Base-by-base conservation (phyloP, 257 asterid species). In the Penstemon eatonii region DNA sequence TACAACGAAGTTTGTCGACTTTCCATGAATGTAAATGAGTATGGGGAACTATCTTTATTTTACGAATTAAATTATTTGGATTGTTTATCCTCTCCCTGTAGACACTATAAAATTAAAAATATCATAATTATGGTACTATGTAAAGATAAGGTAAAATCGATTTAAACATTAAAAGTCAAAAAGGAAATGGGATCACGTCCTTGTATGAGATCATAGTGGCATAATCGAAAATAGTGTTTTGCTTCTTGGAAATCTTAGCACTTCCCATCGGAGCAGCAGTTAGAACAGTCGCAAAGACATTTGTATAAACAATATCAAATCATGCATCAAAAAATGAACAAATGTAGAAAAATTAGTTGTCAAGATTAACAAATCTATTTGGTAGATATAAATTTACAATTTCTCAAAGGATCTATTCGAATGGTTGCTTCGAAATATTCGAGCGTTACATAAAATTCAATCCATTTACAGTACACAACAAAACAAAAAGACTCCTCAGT, bases 261-360 rank as follows among this genome's bases (percentile, higher is more conserved):
- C 68, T 75, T 78, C 90, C 96, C 74, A 69, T 86, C 61, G 78
- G 57, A 57, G 92, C 95, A 13, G 99, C 96, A 57, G 97, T 90
- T 53, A 41, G 86, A 66, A 93, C 73, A 70, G 77, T 63, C 52
- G 77, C 73, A 33, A 79, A 77, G 61, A 75, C 90, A 19, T 79
- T 65, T 18, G 79, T 66, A 65, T 71, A 75, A 53, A 67, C 57
- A 57, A 15, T 15, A 15, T 15, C 18, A 15, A 15, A 15, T 15
- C 18, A 15, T 15, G 18, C 18, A 15, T 15, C 18, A 15, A 15
- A 15, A 15, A 15, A 15, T 0, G 18, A 15, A 15, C 18, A 15
- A 15, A 15, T 15, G 0, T 15, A 15, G 18, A 0, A 15, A 15
- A 15, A 15, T 15, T 15, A 15, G 18, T 15, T 15, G 18, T 15